Base-by-base conservation (phyloP, 441 rosid species). In the Flueggea neowawraea region DNA sequence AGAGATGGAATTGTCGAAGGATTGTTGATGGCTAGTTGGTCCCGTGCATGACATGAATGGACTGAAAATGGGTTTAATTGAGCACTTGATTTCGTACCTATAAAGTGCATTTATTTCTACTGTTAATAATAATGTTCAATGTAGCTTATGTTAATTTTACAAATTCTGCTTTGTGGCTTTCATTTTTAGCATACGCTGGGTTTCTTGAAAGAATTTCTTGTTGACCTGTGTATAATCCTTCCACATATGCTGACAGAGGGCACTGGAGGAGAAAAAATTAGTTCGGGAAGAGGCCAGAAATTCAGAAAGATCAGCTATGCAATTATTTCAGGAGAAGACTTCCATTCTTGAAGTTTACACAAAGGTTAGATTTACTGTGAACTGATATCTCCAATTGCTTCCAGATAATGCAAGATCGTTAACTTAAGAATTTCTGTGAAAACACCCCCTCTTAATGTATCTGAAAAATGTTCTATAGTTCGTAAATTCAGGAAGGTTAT, bases 231-330 rank as follows among this genome's bases (percentile, higher is more conserved):
- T 48, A 58, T 58, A 53, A 15, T 57, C 52, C 32, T 51, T 50
- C 33, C 13, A 47, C 45, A 11, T 47, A 44, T 50, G 57, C 70
- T 55, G 50, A 69, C 67, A 90, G 98, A 78, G 86, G 52, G 75
- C 91, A 66, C 61, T 94, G 66, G 96, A 90, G 73, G 98, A 90
- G 85, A 94, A 85, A 78, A 90, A 79, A 78, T 64, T 52, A 41
- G 65, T 78, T 67, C 73, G 79, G 6, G 93, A 83, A 71, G 90
- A 87, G 68, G 91, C 91, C 67, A 81, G 72, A 76, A 78, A 80
- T 72, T 86, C 91, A 64, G 95, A 87, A 73, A 81, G 76, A 69
- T 70, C 54, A 53, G 91, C 95, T 16, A 80, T 82, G 84, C 79
- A 82, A 49, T 70, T 81, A 55, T 89, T 80, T 69, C 90, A 87